phyloP scores from a whole-genome alignment of 768 basidiomycete species.

The Kwoniella bestiolae region DNA sequence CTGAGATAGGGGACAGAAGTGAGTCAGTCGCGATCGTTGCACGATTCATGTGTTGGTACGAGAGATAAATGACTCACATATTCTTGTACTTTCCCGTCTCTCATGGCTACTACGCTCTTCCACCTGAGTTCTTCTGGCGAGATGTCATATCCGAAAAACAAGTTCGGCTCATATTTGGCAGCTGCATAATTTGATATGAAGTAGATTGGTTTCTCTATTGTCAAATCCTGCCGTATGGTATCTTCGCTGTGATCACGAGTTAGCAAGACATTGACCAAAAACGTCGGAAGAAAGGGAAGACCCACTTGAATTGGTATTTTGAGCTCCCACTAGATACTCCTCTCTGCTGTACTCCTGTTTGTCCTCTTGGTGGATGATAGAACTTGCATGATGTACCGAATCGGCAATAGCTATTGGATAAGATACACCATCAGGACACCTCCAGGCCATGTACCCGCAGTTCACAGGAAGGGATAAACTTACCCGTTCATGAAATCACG shows the following conservation, averaged over 20 bases:
- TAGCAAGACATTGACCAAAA: background rate
- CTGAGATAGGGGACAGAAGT: slow-evolving; percentile 12
- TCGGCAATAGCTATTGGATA: slow-evolving; percentile 20
- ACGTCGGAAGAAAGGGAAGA: background rate
- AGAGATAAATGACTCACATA: slow-evolving; percentile 76
- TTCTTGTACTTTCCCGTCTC: slow-evolving; percentile 65
- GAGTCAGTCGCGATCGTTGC: too few relatives aligned
- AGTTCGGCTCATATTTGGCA: slow-evolving; percentile 71
- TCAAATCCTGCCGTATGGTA: slow-evolving; percentile 69
- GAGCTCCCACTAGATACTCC: background rate
- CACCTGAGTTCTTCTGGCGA: slow-evolving; percentile 78
- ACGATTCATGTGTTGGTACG: too few relatives aligned
- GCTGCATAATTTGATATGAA: slow-evolving; percentile 78
- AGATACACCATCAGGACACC: background rate
- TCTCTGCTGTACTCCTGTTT: slow-evolving; percentile 2
- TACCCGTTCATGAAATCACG: slow-evolving; percentile 25
- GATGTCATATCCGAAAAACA: slow-evolving; percentile 71
- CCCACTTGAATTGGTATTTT: slow-evolving; percentile 32
- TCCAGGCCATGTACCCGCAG: background rate
- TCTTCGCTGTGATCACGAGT: slow-evolving; percentile 62
- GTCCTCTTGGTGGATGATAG: slow-evolving; percentile 16
- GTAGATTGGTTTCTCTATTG: slow-evolving; percentile 75
- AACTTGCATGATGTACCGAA: slow-evolving; percentile 22
- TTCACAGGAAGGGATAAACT: background rate
- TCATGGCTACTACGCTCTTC: slow-evolving; percentile 66